phyloP scores from a whole-genome alignment of 140 eudicot species.

The Flaveria floridana region DNA sequence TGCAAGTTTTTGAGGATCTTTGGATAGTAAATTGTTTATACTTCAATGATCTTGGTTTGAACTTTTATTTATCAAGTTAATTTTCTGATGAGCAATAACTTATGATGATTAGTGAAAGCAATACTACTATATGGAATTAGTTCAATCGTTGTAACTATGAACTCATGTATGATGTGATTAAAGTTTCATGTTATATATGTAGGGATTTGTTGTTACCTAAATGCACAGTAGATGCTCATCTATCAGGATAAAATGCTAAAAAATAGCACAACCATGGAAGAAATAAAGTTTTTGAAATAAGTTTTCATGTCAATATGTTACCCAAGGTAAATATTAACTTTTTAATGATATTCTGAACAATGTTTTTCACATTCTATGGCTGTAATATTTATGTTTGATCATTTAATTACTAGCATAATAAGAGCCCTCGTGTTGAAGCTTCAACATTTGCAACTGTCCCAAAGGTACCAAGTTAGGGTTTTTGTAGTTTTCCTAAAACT shows the following conservation, averaged over 20 bases:
- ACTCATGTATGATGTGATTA: neutral
- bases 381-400: neutral
- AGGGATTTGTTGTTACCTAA: constrained; percentile 70
- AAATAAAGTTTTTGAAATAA: constrained; percentile 69
- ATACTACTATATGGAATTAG: neutral
- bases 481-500: too few species aligned
- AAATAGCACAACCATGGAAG: constrained; percentile 78
- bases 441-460: constrained; percentile 56
- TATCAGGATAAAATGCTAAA: constrained; percentile 82
- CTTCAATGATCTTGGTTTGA: too few species aligned
- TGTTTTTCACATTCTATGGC: neutral
- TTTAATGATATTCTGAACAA: neutral
- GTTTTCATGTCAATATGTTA: constrained; percentile 73
- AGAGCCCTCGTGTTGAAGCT: constrained; percentile 59
- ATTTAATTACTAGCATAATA: constrained; percentile 39
- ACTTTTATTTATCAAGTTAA: too few species aligned
- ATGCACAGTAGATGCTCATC: constrained; percentile 73
- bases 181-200: constrained; percentile 29
- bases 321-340: constrained; percentile 52
- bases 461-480: constrained; percentile 4
- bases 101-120: too few species aligned
- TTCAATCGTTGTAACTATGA: neutral
- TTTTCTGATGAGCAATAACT: too few species aligned
- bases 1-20: too few species aligned
- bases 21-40: too few species aligned